Conservation (phyloP, 176 grass and related monocot species). For the Eremochloa ophiuroides region DNA sequence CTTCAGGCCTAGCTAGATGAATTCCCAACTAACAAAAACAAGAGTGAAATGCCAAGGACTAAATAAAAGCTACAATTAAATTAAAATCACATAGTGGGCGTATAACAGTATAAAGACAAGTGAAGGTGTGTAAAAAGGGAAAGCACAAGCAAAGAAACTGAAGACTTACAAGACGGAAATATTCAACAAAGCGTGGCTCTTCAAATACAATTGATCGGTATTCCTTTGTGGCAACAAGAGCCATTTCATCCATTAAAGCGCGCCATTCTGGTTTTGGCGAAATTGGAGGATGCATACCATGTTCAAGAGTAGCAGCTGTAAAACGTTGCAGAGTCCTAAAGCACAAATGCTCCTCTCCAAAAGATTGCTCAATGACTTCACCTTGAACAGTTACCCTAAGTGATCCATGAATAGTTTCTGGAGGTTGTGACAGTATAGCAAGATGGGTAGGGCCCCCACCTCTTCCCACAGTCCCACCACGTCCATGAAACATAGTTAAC, state of each 20-base stretch:
- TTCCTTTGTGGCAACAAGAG: conserved; percentile 74
- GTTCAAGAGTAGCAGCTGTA: conserved; percentile 92
- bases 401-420: conserved; percentile 86
- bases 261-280: conserved; percentile 88
- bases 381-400: conserved; percentile 93
- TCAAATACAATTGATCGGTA: conserved; percentile 90
- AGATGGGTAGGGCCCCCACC: conserved; percentile 94
- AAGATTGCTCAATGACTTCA: conserved; percentile 96
- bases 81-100: not conserved
- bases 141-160: not conserved
- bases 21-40: not conserved
- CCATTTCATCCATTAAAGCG: conserved; percentile 89
- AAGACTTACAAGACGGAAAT: conserved; percentile 82
- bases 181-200: conserved; percentile 92
- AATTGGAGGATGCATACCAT: conserved; percentile 90
- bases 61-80: not conserved
- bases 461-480: conserved; percentile 94
- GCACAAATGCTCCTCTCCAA: conserved; percentile 96
- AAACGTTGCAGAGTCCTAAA: conserved; percentile 95
- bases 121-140: not conserved
- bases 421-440: conserved; percentile 94
- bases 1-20: not conserved
- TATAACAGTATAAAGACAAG: not conserved
- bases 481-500: conserved; percentile 93
- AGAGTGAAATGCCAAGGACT: not conserved